phyloP scores from a whole-genome alignment of 2,329 filamentous ascomycete species.

The Botryosphaeria dothidea region DNA sequence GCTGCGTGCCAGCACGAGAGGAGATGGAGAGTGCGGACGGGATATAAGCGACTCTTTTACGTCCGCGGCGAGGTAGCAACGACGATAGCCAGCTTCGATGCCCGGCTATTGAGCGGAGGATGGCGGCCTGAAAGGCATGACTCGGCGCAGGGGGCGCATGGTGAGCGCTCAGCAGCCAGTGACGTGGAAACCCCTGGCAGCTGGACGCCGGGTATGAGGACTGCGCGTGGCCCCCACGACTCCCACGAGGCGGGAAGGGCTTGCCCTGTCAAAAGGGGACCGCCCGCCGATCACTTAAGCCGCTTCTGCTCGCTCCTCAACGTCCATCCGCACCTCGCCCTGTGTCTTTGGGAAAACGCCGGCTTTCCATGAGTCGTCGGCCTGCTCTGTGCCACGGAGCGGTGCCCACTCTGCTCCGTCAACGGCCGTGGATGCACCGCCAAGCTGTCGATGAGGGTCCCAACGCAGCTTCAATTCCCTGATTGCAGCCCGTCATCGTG shows the following conservation, averaged over 20 bases:
- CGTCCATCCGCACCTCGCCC: not conserved
- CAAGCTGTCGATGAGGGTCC: conserved; percentile 1
- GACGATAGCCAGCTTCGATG: not conserved
- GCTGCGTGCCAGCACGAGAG: not conserved
- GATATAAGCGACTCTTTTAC: not conserved
- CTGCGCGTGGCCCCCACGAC: not conserved
- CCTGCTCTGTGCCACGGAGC: not conserved
- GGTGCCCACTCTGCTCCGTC: not conserved
- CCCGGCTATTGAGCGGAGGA: not conserved
- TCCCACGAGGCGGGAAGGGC: not conserved
- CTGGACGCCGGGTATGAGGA: not conserved
- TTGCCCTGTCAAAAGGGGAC: not conserved
- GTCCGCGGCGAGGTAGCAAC: not conserved
- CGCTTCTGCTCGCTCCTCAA: not conserved
- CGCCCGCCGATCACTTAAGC: not conserved
- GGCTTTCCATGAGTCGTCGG: not conserved
- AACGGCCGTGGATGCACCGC: not conserved
- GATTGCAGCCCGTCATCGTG: not conserved
- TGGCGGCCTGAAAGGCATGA: not conserved
- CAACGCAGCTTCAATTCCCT: not conserved
- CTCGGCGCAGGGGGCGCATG: not conserved
- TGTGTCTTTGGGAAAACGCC: not conserved
- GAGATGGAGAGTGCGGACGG: not conserved
- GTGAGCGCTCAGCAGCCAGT: not conserved
- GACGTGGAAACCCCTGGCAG: not conserved